phyloP scores from a whole-genome alignment of 257 asterid genomes.

The Rehmannia glutinosa region DNA sequence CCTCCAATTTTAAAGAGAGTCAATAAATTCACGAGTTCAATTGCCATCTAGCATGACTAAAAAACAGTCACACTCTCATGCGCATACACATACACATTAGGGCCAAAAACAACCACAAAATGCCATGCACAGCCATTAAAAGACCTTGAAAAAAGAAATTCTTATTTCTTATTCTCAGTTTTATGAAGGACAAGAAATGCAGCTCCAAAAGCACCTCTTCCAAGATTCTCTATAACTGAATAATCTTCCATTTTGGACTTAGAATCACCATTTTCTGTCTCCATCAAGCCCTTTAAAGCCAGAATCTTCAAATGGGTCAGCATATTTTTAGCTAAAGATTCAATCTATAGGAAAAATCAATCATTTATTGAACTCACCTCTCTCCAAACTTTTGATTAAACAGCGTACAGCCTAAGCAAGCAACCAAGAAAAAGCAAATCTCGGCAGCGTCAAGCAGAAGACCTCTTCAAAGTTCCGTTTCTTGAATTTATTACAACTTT shows the following conservation, averaged over 20 bases:
- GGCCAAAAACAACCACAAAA: neutral
- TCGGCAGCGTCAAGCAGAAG: constrained; percentile 28
- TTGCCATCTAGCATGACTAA: too few relatives aligned
- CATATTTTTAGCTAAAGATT: constrained; percentile 17
- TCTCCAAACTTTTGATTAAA: constrained; percentile 27
- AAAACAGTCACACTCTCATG: too few relatives aligned
- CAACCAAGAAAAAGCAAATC: constrained; percentile 30
- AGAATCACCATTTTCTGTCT: constrained; percentile 38
- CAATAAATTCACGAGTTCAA: neutral
- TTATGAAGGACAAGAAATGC: constrained; percentile 72
- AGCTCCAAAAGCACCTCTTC: constrained; percentile 81
- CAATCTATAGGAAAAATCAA: constrained; percentile 19
- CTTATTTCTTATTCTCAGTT: constrained; percentile 67
- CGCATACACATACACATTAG: neutral
- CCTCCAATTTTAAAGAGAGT: too few relatives aligned
- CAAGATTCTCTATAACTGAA: constrained; percentile 78
- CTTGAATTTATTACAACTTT: constrained; percentile 17
- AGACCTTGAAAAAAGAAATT: neutral
- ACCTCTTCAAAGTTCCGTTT: constrained; percentile 4
- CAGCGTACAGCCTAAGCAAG: too few relatives aligned
- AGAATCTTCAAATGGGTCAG: constrained; percentile 27
- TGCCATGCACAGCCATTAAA: constrained; percentile 26
- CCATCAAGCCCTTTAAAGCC: constrained; percentile 49
- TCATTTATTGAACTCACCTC: constrained; percentile 22
- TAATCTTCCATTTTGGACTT: constrained; percentile 67